Conservation (phyloP, 148 eudicot genomes). For the Chenopodium berlandieri region DNA sequence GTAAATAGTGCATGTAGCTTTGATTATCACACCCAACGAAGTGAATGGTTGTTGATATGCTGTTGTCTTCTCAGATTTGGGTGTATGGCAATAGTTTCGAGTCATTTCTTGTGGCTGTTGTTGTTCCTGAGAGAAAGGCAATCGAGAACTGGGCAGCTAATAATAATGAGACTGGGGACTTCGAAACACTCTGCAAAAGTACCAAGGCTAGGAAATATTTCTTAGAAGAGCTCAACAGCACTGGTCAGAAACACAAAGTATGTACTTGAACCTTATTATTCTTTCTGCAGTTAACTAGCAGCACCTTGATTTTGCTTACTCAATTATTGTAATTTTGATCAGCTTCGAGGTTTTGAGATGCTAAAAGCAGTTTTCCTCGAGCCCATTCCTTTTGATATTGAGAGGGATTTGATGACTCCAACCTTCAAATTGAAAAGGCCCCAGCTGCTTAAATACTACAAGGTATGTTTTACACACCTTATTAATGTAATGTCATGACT, state of each 20-base stretch:
- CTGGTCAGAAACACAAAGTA: slow-evolving; percentile 66
- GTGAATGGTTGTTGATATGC: neutral
- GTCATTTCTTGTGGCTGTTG: slow-evolving; percentile 91
- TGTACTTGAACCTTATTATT: slow-evolving; percentile 15
- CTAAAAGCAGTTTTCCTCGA: slow-evolving; percentile 69
- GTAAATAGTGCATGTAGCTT: neutral
- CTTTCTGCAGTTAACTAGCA: neutral
- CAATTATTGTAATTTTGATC: slow-evolving; percentile 19
- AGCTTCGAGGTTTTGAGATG: slow-evolving; percentile 96
- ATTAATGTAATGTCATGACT: neutral
- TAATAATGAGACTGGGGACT: slow-evolving; percentile 50
- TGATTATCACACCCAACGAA: neutral
- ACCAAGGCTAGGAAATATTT: slow-evolving; percentile 63
- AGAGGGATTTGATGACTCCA: slow-evolving; percentile 87
- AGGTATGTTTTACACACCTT: slow-evolving; percentile 41
- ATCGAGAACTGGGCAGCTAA: slow-evolving; percentile 80
- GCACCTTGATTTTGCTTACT: neutral
- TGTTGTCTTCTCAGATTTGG: slow-evolving; percentile 62
- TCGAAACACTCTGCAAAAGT: slow-evolving; percentile 57
- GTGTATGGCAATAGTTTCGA: slow-evolving; percentile 93
- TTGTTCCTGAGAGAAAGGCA: slow-evolving; percentile 76
- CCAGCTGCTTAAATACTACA: slow-evolving; percentile 83
- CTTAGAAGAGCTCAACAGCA: slow-evolving; percentile 69
- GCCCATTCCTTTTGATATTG: slow-evolving; percentile 77
- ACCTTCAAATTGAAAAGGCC: slow-evolving; percentile 97